Conservation (phyloP, 2,329 filamentous ascomycete species). For the Fusarium lyarnte region DNA sequence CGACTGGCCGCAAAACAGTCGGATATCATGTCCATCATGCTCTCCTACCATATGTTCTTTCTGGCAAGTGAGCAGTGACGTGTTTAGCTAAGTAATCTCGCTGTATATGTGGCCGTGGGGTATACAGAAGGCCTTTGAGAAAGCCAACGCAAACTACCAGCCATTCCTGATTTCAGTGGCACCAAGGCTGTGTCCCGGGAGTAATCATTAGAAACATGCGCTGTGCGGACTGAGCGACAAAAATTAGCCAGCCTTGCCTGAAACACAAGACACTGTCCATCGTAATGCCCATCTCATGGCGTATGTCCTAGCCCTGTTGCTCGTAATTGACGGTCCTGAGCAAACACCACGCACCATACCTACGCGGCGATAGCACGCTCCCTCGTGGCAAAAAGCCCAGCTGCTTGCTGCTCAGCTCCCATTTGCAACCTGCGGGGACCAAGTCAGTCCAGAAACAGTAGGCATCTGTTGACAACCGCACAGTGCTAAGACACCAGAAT, state of each 20-base stretch:
- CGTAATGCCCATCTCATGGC: slow-evolving; percentile 21
- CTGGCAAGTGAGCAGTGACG: background rate
- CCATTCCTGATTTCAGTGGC: background rate
- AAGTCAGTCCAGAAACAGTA: slow-evolving; percentile 1
- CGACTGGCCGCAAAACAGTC: slow-evolving; percentile 11
- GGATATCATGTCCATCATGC: slow-evolving; percentile 20
- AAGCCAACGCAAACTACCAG: background rate
- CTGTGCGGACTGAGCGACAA: background rate
- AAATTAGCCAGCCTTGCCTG: slow-evolving; percentile 27
- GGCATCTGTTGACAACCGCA: background rate
- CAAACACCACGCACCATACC: slow-evolving; percentile 7
- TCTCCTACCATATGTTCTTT: background rate
- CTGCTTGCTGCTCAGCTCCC: slow-evolving; percentile 4
- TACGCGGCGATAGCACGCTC: slow-evolving; percentile 16
- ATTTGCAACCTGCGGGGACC: background rate
- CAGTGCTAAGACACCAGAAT: slow-evolving; percentile 15
- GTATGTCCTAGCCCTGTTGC: slow-evolving; percentile 8
- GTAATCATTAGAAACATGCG: background rate
- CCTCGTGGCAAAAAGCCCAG: slow-evolving; percentile 3
- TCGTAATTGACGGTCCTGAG: slow-evolving; percentile 7
- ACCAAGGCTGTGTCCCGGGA: background rate
- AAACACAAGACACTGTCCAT: slow-evolving; percentile 39
- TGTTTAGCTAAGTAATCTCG: background rate
- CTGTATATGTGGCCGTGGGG: background rate
- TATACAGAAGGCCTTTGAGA: background rate